These are phyloP conservation scores for Camelina neglecta DNA, from an alignment of 345 rosid species.

Conservation along the genomic window DNA sequence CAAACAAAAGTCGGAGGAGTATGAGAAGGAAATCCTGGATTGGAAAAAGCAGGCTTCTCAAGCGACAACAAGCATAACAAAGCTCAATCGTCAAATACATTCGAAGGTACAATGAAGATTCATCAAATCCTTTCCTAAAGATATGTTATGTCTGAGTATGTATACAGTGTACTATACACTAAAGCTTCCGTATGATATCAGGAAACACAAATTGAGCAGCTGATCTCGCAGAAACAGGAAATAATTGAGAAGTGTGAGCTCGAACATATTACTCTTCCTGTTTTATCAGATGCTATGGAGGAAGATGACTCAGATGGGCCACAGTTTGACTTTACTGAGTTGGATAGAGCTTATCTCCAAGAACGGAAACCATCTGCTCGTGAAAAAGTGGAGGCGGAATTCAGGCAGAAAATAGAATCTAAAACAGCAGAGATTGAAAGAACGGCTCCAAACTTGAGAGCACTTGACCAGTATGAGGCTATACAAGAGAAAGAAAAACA, in stretches of 20 bases:
- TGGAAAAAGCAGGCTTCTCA: conserved; percentile 88
- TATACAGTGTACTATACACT: background rate
- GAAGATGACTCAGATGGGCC: conserved; percentile 66
- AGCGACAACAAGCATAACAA: conserved; percentile 77
- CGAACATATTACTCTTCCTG: conserved; percentile 78
- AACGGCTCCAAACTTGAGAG: conserved; percentile 95
- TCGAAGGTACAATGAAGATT: conserved; percentile 61
- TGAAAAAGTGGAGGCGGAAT: conserved; percentile 76
- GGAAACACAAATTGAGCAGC: conserved; percentile 79
- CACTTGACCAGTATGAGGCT: conserved; percentile 90
- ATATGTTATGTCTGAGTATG: conserved; percentile 28
- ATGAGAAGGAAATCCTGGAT: conserved; percentile 87
- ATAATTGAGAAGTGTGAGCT: conserved; percentile 84
- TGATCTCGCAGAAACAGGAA: conserved; percentile 70
- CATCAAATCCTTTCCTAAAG: conserved; percentile 18
- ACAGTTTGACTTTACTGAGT: conserved; percentile 75
- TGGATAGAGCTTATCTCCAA: conserved; percentile 76
- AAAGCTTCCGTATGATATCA: conserved; percentile 48
- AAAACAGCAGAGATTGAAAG: conserved; percentile 75
- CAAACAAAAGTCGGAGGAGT: conserved; percentile 87
- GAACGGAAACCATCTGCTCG: conserved; percentile 75
- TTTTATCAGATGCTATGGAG: conserved; percentile 74
- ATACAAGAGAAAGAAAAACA: conserved; percentile 78
- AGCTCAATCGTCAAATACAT: conserved; percentile 78
- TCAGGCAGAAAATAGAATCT: conserved; percentile 78